phyloP scores from a whole-genome alignment of 176 grass and related monocot species.

The Eleusine coracana region DNA sequence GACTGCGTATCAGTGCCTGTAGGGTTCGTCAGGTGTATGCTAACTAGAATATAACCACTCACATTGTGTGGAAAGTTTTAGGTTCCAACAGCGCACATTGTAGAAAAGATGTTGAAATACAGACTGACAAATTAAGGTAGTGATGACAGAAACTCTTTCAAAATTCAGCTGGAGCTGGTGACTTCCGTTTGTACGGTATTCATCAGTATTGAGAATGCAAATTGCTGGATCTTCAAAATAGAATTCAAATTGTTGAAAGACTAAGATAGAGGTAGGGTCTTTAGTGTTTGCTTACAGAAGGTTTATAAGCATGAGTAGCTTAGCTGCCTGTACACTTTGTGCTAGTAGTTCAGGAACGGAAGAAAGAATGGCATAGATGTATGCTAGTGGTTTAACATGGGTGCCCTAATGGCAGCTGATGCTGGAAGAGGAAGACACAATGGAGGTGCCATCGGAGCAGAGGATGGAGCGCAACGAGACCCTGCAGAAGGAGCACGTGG shows the following conservation, averaged over 20 bases:
- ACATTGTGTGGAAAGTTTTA: not conserved
- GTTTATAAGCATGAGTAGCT: not conserved
- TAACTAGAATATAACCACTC: not conserved
- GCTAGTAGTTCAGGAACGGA: not conserved
- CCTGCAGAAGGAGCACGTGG: constrained; percentile 59
- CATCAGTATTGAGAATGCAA: not conserved
- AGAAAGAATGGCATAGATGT: not conserved
- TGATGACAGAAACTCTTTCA: not conserved
- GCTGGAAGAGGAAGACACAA: constrained; percentile 59
- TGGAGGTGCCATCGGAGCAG: constrained; percentile 69
- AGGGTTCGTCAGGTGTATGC: not conserved
- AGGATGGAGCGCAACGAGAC: constrained; percentile 88
- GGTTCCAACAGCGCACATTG: not conserved
- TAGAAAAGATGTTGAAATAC: constrained; percentile 1
- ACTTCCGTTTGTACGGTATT: not conserved
- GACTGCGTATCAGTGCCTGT: not conserved
- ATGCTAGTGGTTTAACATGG: not conserved
- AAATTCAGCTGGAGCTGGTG: not conserved
- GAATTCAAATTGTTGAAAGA: too few species aligned
- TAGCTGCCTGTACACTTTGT: not conserved
- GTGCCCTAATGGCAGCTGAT: constrained; percentile 56
- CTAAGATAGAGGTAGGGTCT: not conserved
- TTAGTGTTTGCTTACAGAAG: not conserved
- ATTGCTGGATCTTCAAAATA: not conserved
- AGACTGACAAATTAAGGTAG: not conserved